Conservation (phyloP, 2,329 filamentous ascomycete genomes). For the Paracorniculantispora psalliotae region DNA sequence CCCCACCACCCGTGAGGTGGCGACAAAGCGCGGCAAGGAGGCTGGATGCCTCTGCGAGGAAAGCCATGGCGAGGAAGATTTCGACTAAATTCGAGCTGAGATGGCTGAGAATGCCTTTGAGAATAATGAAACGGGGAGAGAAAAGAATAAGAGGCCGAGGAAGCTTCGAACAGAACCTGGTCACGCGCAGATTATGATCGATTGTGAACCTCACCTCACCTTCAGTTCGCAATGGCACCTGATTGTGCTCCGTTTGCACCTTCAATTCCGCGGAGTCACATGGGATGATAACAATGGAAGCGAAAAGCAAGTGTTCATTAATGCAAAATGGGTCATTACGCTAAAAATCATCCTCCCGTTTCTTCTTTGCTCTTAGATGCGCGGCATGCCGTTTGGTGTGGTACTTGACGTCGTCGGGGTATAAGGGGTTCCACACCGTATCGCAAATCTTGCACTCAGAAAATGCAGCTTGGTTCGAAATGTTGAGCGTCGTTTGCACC, state of each 20-base stretch:
- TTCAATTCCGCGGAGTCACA: neutral
- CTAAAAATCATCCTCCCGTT: conserved; percentile 9
- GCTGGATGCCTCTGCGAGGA: too few species aligned
- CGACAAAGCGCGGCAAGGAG: too few species aligned
- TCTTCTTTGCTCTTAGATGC: conserved; percentile 25
- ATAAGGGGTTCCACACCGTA: conserved; percentile 40
- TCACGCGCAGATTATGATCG: too few species aligned
- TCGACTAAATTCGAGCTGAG: too few species aligned
- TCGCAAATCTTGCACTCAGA: conserved; percentile 39
- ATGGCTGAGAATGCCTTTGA: too few species aligned
- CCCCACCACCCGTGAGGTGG: too few species aligned
- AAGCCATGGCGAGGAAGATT: too few species aligned
- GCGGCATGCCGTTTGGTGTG: conserved; percentile 36
- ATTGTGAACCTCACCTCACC: too few species aligned
- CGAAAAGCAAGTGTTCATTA: neutral
- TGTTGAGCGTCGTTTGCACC: conserved; percentile 41
- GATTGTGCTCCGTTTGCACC: neutral
- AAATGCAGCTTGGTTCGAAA: conserved; percentile 37
- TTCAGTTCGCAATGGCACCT: too few species aligned
- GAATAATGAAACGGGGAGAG: too few species aligned
- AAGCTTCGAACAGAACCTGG: too few species aligned
- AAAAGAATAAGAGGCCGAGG: too few species aligned
- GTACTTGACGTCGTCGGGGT: conserved; percentile 39
- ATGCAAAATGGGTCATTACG: neutral
- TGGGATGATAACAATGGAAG: neutral